These are phyloP conservation scores for Myxozyma mucilagina DNA, from an alignment of 805 yeast species.

Conservation along the genomic window DNA sequence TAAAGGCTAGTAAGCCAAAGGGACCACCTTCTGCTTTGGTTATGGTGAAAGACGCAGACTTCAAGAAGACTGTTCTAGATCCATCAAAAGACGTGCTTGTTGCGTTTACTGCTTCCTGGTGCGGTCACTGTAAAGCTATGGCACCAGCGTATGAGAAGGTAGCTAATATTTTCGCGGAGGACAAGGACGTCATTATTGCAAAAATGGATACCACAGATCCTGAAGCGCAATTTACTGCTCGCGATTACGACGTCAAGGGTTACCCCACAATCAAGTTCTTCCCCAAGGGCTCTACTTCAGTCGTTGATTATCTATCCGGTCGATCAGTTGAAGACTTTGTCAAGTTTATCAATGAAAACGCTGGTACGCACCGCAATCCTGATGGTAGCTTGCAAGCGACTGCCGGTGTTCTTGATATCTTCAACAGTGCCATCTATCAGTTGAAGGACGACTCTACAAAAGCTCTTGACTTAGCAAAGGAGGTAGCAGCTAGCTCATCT, in stretches of 20 bases:
- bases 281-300: conserved; percentile 44
- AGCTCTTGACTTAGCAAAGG: conserved; percentile 43
- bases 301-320: conserved; percentile 53
- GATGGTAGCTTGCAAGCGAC: conserved; percentile 45
- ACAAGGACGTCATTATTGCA: conserved; percentile 46
- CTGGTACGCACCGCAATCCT: conserved; percentile 45
- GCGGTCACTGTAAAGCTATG: conserved; percentile 57
- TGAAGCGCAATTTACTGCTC: conserved; percentile 45
- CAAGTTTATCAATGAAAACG: conserved; percentile 48
- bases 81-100: conserved; percentile 47
- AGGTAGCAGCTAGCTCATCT: conserved; percentile 35
- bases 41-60: conserved; percentile 45
- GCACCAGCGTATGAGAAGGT: conserved; percentile 53
- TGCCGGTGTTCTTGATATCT: conserved; percentile 47
- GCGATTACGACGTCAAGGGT: conserved; percentile 46
- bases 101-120: conserved; percentile 61
- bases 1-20: conserved; percentile 16
- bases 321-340: conserved; percentile 54
- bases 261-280: conserved; percentile 61
- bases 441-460: conserved; percentile 38
- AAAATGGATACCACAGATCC: conserved; percentile 52
- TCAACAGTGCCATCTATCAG: conserved; percentile 40
- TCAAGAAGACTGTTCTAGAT: conserved; percentile 46
- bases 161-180: conserved; percentile 50
- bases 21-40: conserved; percentile 25